Base-by-base conservation (phyloP, 352 stramenopile genomes). In the Phytophthora pluvialis region DNA sequence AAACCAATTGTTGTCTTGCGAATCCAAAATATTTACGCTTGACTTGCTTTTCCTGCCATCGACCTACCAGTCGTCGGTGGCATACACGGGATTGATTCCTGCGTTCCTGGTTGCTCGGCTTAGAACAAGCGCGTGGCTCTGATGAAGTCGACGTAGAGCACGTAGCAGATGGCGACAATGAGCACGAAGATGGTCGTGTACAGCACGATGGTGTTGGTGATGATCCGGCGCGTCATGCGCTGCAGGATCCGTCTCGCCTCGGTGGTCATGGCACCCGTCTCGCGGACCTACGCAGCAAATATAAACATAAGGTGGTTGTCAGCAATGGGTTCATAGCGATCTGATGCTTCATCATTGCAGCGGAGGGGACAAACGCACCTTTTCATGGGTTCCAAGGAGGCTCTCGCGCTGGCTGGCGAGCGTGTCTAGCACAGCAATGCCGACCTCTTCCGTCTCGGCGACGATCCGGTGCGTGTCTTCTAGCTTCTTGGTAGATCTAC, bases 91-190 rank as follows among this genome's bases (percentile, higher is more conserved):
- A 26, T 26, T 26, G 39, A 16, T 45, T 18, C 18, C 36, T 43
- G 11, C n/a, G 39, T 50, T 48, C 26, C 21, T 13, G 26, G 25
- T 48, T 31, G 8, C 13, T 10, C 33, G 25, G 26, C 15, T 63
- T 69, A 72, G n/a, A 72, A 70, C 45, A 64, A 38, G 36, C 51
- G 67, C 16, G 67, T 66, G 52, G 67, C 29, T 18, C 64, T 39
- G 68, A 94, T 92, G 46, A 92, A 94, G 56, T 94, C 80, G 49
- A 81, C 78, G 65, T 94, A 94, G 39, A 91, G 69, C 10, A 94
- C 81, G 39, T 90, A 76, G 64, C 72, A 88, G 48, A 94, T 94
- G 5, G 80, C 73, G 15, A 71, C 70, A 16, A 91, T 62, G 58
- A 94, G 81, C 11, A 88, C 49, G 29, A 80, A 75, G 54, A 94